Base-by-base conservation (phyloP, 2,329 filamentous ascomycete species). In the Phaeomoniella chlamydospora region DNA sequence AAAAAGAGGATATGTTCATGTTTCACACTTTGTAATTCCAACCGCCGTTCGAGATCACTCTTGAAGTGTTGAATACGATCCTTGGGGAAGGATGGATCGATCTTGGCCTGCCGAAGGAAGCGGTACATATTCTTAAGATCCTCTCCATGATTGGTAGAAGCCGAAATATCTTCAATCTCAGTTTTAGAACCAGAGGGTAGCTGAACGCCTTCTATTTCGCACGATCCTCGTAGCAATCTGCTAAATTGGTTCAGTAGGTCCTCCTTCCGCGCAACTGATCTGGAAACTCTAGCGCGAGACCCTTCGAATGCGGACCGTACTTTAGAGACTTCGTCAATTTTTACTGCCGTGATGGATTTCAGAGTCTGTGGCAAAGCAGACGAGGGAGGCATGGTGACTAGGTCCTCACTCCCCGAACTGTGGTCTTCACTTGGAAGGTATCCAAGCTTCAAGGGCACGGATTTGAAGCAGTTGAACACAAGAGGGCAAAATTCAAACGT, bases 1-100 rank as follows among this genome's bases (percentile, higher is more conserved):
- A 75, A 76, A 18, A 77, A 58, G 4, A 60, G 57, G 1, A 70
- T 70, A 46, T 72, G 70, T n/a, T 69, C 59, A 43, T 73, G 66
- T 39, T 67, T 71, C 34, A 64, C 57, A n/a, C 61, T 61, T 43
- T 72, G 59, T n/a, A 64, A 55, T 11, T 58, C 49, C 4, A 77
- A 43, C 19, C 65, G 61, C 16, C 58, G 49, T 19, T 61, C 52
- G n/a, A 77, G 46, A 15, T 59, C 54, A 11, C 50, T 42, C 42
- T 74, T 62, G 52, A 65, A 71, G 31, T 61, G 58, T 2, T 48
- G 43, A 4, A 77, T 41, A 14, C 63, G 56, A 14, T 52, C 45
- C 9, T 60, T 45, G 0, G 68, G 67, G 14, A 76, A 57, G 1
- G 69, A 70, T 2, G 62, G 60, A 45, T 76, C 71, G 39, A 68